Evolutionary conservation across 805 yeast species (phyloP).

Genomic region (Yarrowia porcina): DNA sequence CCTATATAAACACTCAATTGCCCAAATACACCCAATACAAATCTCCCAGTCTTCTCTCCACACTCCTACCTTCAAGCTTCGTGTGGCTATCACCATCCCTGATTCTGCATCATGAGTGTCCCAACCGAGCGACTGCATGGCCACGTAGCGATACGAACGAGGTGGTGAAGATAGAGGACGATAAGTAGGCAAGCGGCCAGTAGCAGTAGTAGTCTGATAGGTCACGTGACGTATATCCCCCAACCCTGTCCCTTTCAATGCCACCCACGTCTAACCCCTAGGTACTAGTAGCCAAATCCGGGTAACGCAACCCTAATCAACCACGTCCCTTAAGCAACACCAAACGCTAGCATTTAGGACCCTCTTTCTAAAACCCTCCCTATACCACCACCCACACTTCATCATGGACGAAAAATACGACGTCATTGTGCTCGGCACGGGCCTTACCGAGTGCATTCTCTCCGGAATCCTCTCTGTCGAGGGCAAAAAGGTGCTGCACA

Average conservation of each 20-base stretch:
- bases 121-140: constrained; percentile 2
- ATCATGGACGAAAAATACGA: constrained; percentile 94
- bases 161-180: background rate
- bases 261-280: background rate
- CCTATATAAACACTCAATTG: background rate
- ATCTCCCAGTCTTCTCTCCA: background rate
- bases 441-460: constrained; percentile 94
- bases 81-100: background rate
- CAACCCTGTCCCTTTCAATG: background rate
- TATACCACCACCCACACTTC: background rate
- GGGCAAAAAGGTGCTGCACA: constrained; percentile 94
- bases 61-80: background rate
- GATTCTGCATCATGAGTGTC: background rate
- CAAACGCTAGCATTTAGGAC: background rate
- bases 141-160: constrained; percentile 9
- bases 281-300: constrained; percentile 7
- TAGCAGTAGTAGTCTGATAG: background rate
- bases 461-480: constrained; percentile 95
- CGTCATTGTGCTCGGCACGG: constrained; percentile 90
- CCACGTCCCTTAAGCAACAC: constrained; percentile 24
- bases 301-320: constrained; percentile 25
- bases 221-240: background rate
- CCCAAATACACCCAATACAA: background rate
- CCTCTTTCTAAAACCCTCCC: background rate
- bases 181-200: background rate